phyloP scores from a whole-genome alignment of 495 filamentous ascomycete species.

The Daldinia caldariorum region DNA sequence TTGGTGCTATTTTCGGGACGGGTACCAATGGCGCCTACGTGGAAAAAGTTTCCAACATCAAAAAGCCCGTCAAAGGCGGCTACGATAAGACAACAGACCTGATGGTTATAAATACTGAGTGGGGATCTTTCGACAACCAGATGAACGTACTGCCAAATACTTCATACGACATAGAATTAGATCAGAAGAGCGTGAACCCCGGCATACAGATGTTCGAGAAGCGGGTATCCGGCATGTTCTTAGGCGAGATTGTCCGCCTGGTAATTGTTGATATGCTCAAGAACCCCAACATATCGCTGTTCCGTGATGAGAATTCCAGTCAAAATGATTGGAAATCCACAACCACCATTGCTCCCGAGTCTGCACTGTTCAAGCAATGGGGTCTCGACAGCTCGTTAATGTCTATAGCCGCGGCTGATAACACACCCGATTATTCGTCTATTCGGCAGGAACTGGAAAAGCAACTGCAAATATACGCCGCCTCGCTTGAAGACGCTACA shows the following conservation, averaged over 20 bases:
- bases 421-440: conserved; percentile 65
- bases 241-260: conserved; percentile 90
- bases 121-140: conserved; percentile 97
- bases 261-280: conserved; percentile 73
- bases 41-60: conserved; percentile 74
- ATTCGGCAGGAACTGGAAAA: conserved; percentile 80
- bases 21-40: conserved; percentile 96
- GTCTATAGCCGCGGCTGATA: conserved; percentile 81
- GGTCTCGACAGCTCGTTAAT: conserved; percentile 89
- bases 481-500: conserved; percentile 79
- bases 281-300: conserved; percentile 68
- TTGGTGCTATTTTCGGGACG: conserved; percentile 94
- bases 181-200: conserved; percentile 85
- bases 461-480: conserved; percentile 73
- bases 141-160: conserved; percentile 88
- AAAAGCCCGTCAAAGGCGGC: conserved; percentile 69
- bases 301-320: conserved; percentile 72
- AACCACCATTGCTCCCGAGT: conserved; percentile 70
- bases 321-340: conserved; percentile 72
- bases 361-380: conserved; percentile 81
- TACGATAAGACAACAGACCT: conserved; percentile 86
- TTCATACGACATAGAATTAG: conserved; percentile 79
- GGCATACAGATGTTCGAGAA: conserved; percentile 99
- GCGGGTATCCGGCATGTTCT: conserved; percentile 96
- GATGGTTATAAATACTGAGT: conserved; percentile 99